Conservation (phyloP, 2,329 filamentous ascomycete genomes). For the Dothistroma septosporum region DNA sequence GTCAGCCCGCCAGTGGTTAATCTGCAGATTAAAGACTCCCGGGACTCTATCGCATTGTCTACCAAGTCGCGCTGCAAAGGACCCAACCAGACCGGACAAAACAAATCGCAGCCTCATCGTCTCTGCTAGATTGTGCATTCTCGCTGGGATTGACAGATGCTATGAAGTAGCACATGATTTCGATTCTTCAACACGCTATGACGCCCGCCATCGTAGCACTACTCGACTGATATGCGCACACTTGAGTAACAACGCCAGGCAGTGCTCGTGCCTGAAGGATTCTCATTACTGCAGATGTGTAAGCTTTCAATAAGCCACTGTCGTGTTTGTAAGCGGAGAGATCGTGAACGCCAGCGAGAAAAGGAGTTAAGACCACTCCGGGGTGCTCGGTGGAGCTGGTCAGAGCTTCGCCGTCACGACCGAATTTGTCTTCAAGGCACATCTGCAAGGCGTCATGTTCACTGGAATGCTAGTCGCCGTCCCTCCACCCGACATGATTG, state of each 20-base stretch:
- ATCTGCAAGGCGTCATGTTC: slow-evolving; percentile 34
- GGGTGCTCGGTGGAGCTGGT: slow-evolving; percentile 45
- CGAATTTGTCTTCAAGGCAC: slow-evolving; percentile 41
- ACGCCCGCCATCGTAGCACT: too few relatives aligned
- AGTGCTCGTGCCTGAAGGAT: too few relatives aligned
- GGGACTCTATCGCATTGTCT: too few relatives aligned
- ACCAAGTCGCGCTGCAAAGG: slow-evolving; percentile 26
- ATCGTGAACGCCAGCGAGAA: slow-evolving; percentile 39
- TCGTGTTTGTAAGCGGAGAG: slow-evolving; percentile 42
- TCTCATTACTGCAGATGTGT: too few relatives aligned
- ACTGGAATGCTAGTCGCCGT: slow-evolving; percentile 38
- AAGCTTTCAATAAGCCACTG: slow-evolving; percentile 28
- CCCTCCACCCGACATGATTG: slow-evolving; percentile 20
- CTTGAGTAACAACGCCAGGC: too few relatives aligned
- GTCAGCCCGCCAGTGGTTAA: slow-evolving; percentile 58
- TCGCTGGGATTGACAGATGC: too few relatives aligned
- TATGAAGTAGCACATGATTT: too few relatives aligned
- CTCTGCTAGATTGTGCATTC: too few relatives aligned
- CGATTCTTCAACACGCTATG: too few relatives aligned
- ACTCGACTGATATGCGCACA: too few relatives aligned
- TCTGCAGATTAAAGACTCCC: slow-evolving; percentile 60
- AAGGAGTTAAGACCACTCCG: slow-evolving; percentile 49
- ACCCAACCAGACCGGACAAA: too few relatives aligned
- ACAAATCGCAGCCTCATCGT: too few relatives aligned
- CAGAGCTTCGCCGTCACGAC: slow-evolving; percentile 46